These are phyloP conservation scores for Ophiosphaerella korrae DNA, from an alignment of 2,329 filamentous ascomycete species.

Conservation along the genomic window DNA sequence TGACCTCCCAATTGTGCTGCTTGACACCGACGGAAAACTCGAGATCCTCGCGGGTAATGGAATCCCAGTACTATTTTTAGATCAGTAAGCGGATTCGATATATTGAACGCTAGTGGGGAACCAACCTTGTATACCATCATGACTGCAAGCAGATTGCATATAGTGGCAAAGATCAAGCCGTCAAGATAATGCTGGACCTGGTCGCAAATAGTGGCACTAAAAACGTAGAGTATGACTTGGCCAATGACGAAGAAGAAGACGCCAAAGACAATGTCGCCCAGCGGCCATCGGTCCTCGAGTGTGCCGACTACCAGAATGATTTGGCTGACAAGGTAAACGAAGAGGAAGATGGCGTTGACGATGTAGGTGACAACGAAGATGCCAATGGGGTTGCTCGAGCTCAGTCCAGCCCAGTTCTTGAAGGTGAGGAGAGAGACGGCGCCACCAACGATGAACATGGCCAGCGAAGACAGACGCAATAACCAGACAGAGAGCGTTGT, in stretches of 20 bases:
- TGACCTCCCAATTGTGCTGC: conserved; percentile 98
- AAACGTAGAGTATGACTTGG: conserved; percentile 90
- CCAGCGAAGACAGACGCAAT: conserved; percentile 75
- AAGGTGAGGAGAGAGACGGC: conserved; percentile 90
- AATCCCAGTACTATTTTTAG: conserved; percentile 86
- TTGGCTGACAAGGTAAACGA: conserved; percentile 87
- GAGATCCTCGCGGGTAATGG: conserved; percentile 96
- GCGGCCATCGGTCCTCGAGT: conserved; percentile 91
- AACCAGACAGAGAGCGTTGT: conserved; percentile 94
- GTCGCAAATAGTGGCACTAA: conserved; percentile 83
- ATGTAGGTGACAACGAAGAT: conserved; percentile 92
- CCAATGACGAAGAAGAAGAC: conserved; percentile 90
- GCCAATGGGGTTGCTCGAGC: conserved; percentile 83
- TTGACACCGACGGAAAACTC: conserved; percentile 97
- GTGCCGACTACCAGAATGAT: conserved; percentile 86
- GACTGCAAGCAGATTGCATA: conserved; percentile 89
- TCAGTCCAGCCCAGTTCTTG: conserved; percentile 85
- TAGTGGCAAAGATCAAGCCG: conserved; percentile 90
- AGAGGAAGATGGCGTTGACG: conserved; percentile 83
- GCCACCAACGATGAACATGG: conserved; percentile 85
- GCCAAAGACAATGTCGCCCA: conserved; percentile 89
- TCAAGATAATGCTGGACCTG: conserved; percentile 90
- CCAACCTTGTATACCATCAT: conserved; percentile 99
- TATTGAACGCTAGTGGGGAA: conserved; percentile 1
- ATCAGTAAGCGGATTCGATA: conserved; percentile 18